phyloP scores from a whole-genome alignment of 2,329 filamentous ascomycete genomes.

The Pseudocercospora musae region DNA sequence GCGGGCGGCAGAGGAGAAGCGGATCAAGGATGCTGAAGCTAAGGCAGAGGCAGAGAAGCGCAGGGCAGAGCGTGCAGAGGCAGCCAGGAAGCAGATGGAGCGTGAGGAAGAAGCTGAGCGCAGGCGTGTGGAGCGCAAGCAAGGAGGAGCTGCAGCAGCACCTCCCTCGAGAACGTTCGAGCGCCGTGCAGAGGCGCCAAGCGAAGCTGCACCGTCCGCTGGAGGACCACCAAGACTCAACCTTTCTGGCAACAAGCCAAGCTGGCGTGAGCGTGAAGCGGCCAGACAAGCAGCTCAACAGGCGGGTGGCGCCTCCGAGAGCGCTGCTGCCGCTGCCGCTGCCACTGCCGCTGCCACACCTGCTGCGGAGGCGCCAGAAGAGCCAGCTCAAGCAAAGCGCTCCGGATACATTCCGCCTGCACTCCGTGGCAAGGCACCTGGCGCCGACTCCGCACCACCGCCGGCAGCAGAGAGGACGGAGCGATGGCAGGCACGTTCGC shows the following conservation, averaged over 20 bases:
- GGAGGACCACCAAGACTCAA: conserved; percentile 59
- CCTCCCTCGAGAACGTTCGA: conserved; percentile 41
- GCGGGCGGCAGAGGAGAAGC: conserved; percentile 74
- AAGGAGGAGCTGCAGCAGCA: conserved; percentile 35
- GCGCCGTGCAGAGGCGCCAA: conserved; percentile 25
- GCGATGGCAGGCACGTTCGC: conserved; percentile 24
- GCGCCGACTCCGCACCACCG: conserved; percentile 29
- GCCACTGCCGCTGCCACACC: conserved; percentile 28
- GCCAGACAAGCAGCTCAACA: conserved; percentile 38
- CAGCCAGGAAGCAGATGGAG: conserved; percentile 36
- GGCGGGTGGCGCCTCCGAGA: conserved; percentile 21
- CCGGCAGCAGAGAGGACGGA: conserved; percentile 28
- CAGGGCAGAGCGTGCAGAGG: conserved; percentile 51
- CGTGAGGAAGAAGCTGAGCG: conserved; percentile 86
- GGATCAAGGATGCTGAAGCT: conserved; percentile 52
- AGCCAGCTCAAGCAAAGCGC: conserved; percentile 35
- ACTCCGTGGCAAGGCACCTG: conserved; percentile 37
- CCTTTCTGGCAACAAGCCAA: conserved; percentile 56
- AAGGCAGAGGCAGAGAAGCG: conserved; percentile 65
- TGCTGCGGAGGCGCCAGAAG: conserved; percentile 40
- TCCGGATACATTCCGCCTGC: conserved; percentile 48
- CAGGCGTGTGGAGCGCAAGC: conserved; percentile 62
- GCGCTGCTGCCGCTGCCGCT: conserved; percentile 34
- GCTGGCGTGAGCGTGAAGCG: conserved; percentile 72
- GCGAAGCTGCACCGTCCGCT: conserved; percentile 50